phyloP scores from a whole-genome alignment of 208 protist species.

The Kentomonas sorsogonicus region DNA sequence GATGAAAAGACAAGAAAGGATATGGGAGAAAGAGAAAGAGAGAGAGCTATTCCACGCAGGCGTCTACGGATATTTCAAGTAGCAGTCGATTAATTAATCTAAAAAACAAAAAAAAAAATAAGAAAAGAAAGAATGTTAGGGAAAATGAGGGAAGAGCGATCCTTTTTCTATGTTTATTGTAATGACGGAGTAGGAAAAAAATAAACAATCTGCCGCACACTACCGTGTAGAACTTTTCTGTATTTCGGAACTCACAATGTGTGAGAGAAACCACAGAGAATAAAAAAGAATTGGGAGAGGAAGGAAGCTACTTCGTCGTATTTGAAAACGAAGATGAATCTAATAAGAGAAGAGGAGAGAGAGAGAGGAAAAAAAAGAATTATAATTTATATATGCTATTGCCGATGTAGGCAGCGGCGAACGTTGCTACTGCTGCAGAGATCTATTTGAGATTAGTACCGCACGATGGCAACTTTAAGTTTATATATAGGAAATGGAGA shows the following conservation, averaged over 20 bases:
- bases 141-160: neutral
- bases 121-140: neutral
- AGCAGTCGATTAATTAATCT: neutral
- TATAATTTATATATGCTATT: no score
- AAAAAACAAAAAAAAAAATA: constrained; percentile 21
- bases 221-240: neutral
- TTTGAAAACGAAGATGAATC: no score
- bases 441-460: no score
- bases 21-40: constrained; percentile 10
- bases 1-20: neutral
- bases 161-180: neutral
- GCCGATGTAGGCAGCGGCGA: no score
- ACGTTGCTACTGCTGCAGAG: no score
- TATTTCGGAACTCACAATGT: neutral
- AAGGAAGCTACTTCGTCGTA: neutral
- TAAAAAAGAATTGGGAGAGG: neutral
- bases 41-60: neutral
- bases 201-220: neutral
- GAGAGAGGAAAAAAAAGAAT: no score
- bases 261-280: neutral
- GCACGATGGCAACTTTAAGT: no score
- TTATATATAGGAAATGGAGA: no score
- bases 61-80: neutral
- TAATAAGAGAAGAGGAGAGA: no score
- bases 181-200: neutral